Evolutionary conservation across 495 filamentous ascomycete genomes (phyloP).

Genomic region (Letharia columbiana): DNA sequence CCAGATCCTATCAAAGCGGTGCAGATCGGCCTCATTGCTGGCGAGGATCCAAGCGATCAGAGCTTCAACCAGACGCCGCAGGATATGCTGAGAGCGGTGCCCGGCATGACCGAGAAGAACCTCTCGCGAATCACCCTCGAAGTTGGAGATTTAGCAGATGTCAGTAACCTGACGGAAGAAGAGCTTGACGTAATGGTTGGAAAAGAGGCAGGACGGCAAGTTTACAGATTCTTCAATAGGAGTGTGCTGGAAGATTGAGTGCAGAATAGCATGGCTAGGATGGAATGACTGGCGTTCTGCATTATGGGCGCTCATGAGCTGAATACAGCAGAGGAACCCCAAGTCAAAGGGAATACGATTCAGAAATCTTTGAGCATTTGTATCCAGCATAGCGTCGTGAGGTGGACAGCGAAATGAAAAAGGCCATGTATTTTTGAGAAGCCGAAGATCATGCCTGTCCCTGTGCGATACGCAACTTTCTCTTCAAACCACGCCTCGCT

Average conservation of each 20-base stretch:
- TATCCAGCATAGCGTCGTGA: not conserved
- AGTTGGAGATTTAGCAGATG: conserved; percentile 65
- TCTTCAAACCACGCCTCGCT: not conserved
- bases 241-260: conserved; percentile 57
- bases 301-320: not conserved
- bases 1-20: conserved; percentile 87
- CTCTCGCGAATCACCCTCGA: conserved; percentile 60
- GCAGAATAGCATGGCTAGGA: not conserved
- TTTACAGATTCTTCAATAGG: conserved; percentile 75
- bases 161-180: conserved; percentile 76
- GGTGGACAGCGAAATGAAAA: not conserved
- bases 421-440: not conserved
- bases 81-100: conserved; percentile 82
- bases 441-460: not conserved
- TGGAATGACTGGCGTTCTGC: not conserved
- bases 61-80: conserved; percentile 59
- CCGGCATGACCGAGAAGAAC: conserved; percentile 75
- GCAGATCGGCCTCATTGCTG: conserved; percentile 56
- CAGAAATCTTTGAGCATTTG: too few species aligned
- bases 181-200: conserved; percentile 69
- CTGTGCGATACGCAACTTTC: not conserved
- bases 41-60: conserved; percentile 50
- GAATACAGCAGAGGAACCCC: not conserved
- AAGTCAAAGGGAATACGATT: not conserved
- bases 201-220: conserved; percentile 67